Percentiles rank a stretch among this genome's conserved stretches.
phyloP scores from a whole-genome alignment of 108 stramenopile genomes.

The Schizochytrium sp. region DNA sequence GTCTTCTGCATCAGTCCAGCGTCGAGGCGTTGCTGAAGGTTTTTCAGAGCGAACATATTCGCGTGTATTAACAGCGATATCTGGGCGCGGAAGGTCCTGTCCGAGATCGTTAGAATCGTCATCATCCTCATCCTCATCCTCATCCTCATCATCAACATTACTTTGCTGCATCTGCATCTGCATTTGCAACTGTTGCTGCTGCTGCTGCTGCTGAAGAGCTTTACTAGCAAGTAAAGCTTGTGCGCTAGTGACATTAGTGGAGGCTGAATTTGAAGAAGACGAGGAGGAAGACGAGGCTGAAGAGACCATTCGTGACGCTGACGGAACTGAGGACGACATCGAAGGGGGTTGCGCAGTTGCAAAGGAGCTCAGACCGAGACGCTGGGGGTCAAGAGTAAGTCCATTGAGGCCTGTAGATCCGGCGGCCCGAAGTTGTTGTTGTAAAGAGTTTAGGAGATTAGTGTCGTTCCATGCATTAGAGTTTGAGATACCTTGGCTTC shows the following conservation, averaged over 20 bases:
- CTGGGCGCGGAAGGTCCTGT: neutral
- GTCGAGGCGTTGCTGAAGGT: conserved; percentile 15
- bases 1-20: conserved; percentile 45
- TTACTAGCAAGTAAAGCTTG: neutral
- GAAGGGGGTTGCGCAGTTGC: neutral
- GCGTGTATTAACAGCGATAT: conserved; percentile 53
- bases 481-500: neutral
- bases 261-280: neutral
- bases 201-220: neutral
- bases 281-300: no score
- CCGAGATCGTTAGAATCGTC: neutral
- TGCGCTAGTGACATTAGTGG: neutral
- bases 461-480: neutral
- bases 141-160: no score
- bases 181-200: neutral
- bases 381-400: neutral
- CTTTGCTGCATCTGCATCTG: neutral
- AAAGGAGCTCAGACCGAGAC: neutral
- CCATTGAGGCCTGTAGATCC: neutral
- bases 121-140: neutral
- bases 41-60: conserved; percentile 13
- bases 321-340: no score
- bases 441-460: neutral
- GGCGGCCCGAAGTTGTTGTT: neutral
- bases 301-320: no score